Base-by-base conservation (phyloP, 1,284 basidiomycete species). In the Rhodotorula mucilaginosa region DNA sequence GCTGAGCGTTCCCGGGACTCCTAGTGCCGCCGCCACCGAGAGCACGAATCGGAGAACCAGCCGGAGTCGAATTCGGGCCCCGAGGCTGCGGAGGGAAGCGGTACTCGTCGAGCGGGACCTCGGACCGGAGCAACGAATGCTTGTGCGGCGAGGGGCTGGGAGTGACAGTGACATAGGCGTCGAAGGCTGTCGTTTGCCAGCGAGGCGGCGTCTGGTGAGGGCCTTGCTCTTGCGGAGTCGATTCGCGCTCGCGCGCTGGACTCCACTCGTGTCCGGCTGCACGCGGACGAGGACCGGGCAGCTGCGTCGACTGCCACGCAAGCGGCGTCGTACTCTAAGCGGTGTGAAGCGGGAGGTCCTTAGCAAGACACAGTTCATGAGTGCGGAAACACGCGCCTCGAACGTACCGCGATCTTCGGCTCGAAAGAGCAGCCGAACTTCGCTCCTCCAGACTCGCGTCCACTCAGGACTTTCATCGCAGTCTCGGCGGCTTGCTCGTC, bases 381-480 rank as follows among this genome's bases (percentile, higher is more conserved):
- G 54, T n/a, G 15, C 4, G 54, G 15, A 29, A 56, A 18, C 6
- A 16, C n/a, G n/a, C 8, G 49, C 7, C 23, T 10, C 13, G 49
- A 19, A 59, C 52, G 34, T 15, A 71, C 70, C 8, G 70, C 59
- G 39, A 70, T 66, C 6, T 10, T 57, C 15, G 73, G 70, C 58
- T 74, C 73, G 39, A 72, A 74, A 44, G 63, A 68, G 68, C 70
- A 72, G 8, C 39, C 48, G 26, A 67, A 65, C 47, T 59, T 67
- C 46, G 15, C 29, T 7, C 67, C 69, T 2, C 44, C 60, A 6
- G 15, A 3, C 8, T 58, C 46, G 34, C 39, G 18, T 0, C 68
- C 68, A 8, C 70, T 34, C 5, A 75, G 57, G 15, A 16, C 39
- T n/a, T 51, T 26, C 7, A 7, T 47, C 26, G 72, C 74, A 13